Percentiles rank a stretch among this genome's conserved stretches.
Conservation (phyloP, 2,329 filamentous ascomycete species). For the Alternaria incomplexa region DNA sequence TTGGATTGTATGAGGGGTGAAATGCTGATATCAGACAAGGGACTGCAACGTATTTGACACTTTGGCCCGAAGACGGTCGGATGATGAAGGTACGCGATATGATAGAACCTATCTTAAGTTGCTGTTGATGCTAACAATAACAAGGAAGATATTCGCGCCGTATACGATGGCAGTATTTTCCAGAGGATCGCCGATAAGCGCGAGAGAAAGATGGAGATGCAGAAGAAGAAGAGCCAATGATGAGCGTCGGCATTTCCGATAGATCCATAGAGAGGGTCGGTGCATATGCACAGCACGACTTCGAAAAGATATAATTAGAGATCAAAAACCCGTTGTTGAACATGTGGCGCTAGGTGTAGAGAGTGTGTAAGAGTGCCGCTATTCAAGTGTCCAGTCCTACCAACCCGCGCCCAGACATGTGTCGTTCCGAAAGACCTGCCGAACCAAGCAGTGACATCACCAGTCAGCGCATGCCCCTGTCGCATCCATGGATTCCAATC, state of each 20-base stretch:
- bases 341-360: background rate
- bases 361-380: background rate
- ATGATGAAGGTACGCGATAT: constrained; percentile 53
- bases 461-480: background rate
- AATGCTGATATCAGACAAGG: constrained; percentile 37
- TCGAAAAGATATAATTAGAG: background rate
- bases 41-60: constrained; percentile 59
- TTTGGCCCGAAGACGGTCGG: constrained; percentile 62
- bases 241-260: background rate
- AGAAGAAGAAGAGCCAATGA: background rate
- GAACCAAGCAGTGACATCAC: background rate
- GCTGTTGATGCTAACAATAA: background rate
- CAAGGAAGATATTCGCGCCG: constrained; percentile 59
- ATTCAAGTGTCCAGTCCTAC: background rate
- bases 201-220: background rate
- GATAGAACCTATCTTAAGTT: background rate
- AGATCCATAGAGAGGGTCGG: background rate
- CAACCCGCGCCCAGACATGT: background rate
- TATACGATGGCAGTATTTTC: constrained; percentile 62
- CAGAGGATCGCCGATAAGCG: constrained; percentile 39
- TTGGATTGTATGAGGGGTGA: background rate
- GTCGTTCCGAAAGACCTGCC: background rate
- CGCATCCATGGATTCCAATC: background rate
- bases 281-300: background rate
- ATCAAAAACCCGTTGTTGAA: background rate